A percentile compares a stretch with the other conserved stretches of the same genome.
phyloP scores from a whole-genome alignment of 345 rosid genomes.

The Boechera retrofracta region DNA sequence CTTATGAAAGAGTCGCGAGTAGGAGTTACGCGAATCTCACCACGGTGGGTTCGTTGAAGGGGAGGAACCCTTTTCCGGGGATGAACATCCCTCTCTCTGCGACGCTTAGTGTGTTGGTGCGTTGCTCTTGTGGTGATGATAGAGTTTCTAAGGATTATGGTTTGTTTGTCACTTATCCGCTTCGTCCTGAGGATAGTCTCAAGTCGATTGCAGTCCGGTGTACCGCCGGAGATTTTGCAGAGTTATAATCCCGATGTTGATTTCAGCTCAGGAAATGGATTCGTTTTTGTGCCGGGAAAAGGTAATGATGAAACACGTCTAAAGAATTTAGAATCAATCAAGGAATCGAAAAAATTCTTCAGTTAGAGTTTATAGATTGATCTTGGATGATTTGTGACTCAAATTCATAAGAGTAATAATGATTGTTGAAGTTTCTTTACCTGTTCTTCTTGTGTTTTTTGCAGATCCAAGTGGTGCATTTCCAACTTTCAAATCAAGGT shows the following conservation, averaged over 20 bases:
- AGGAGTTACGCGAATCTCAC: slow-evolving; percentile 56
- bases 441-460: not conserved
- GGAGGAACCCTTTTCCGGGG: slow-evolving; percentile 45
- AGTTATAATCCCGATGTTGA: slow-evolving; percentile 61
- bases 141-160: slow-evolving; percentile 59
- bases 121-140: slow-evolving; percentile 72
- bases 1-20: slow-evolving; percentile 46
- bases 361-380: not conserved
- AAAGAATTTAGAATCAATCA: not conserved
- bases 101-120: slow-evolving; percentile 61
- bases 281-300: slow-evolving; percentile 73
- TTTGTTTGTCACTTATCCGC: slow-evolving; percentile 71
- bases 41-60: slow-evolving; percentile 43
- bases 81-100: slow-evolving; percentile 50
- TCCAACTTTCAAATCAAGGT: slow-evolving; percentile 65
- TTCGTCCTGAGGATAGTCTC: slow-evolving; percentile 57
- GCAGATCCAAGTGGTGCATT: slow-evolving; percentile 67
- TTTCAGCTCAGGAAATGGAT: slow-evolving; percentile 67
- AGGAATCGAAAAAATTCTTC: not conserved
- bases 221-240: slow-evolving; percentile 51
- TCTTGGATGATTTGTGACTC: not conserved
- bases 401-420: not conserved
- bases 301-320: slow-evolving; percentile 43
- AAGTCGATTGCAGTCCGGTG: slow-evolving; percentile 51
- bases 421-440: not conserved